Evolutionary conservation across 495 filamentous ascomycete species (phyloP).

Genomic region (Annulohypoxylon maeteangense): DNA sequence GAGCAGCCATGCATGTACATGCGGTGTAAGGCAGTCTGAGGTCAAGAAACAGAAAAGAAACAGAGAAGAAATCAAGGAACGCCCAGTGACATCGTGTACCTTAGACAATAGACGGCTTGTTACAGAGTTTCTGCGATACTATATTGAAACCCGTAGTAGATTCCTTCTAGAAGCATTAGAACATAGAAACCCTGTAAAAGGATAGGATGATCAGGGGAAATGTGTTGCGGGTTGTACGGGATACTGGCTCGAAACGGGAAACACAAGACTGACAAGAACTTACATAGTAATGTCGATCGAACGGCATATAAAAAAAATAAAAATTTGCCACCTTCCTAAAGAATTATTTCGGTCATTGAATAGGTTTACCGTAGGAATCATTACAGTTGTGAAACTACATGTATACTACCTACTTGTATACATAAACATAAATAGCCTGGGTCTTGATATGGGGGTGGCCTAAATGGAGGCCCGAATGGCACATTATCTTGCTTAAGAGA

Average conservation of each 20-base stretch:
- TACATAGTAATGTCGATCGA: conserved; percentile 33
- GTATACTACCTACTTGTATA: background rate
- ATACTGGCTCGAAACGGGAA: conserved; percentile 12
- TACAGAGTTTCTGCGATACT: conserved; percentile 1
- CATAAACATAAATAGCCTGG: conserved; percentile 17
- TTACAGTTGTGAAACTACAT: conserved; percentile 18
- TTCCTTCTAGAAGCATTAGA: conserved; percentile 44
- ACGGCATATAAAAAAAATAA: conserved; percentile 29
- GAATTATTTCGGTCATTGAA: conserved; percentile 37
- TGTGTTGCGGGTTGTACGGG: conserved; percentile 18
- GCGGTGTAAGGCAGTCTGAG: conserved; percentile 38
- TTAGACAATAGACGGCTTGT: background rate
- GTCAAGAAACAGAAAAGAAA: background rate
- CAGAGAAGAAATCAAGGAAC: conserved; percentile 20
- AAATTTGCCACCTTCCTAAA: conserved; percentile 42
- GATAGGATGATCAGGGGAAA: conserved; percentile 43
- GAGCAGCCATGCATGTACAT: conserved; percentile 41
- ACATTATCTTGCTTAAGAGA: conserved; percentile 39
- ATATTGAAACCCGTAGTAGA: conserved; percentile 18
- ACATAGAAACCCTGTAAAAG: conserved; percentile 35
- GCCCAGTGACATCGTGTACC: conserved; percentile 6
- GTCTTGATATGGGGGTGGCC: conserved; percentile 17
- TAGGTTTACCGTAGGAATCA: conserved; percentile 36
- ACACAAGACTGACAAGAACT: background rate
- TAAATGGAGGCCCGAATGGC: conserved; percentile 24